phyloP scores from a whole-genome alignment of 2,329 filamentous ascomycete species.

The Daldinia eschscholtzii region DNA sequence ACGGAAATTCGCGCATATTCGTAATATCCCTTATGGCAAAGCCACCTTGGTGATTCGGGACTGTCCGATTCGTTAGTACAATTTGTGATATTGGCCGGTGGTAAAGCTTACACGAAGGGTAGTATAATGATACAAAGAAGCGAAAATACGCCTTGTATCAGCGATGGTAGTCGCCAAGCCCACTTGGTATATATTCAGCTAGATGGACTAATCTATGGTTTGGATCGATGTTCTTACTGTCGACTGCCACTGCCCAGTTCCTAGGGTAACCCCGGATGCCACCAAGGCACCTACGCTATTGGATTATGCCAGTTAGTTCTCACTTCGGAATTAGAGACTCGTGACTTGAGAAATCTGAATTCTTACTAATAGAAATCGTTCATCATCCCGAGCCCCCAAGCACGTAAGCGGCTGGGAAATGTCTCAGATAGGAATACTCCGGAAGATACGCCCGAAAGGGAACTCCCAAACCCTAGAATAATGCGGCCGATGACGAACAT shows the following conservation, averaged over 20 bases:
- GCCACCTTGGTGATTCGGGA: slow-evolving; percentile 61
- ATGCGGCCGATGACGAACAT: slow-evolving; percentile 65
- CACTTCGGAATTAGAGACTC: too few species aligned
- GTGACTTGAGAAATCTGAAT: background rate
- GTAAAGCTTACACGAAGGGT: slow-evolving; percentile 55
- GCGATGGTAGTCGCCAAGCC: slow-evolving; percentile 61
- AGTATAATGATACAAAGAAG: slow-evolving; percentile 58
- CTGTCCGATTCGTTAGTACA: slow-evolving; percentile 24
- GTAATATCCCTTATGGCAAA: slow-evolving; percentile 56
- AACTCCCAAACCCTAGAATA: slow-evolving; percentile 61
- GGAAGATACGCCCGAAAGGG: slow-evolving; percentile 58
- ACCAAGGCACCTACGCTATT: slow-evolving; percentile 55
- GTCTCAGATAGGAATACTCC: slow-evolving; percentile 64
- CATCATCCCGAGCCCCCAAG: slow-evolving; percentile 48
- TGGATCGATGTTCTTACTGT: slow-evolving; percentile 47
- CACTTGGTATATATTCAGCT: slow-evolving; percentile 46
- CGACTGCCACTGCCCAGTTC: slow-evolving; percentile 57
- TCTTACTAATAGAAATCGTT: slow-evolving; percentile 52
- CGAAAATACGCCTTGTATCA: slow-evolving; percentile 57
- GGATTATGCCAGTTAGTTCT: background rate
- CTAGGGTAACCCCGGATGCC: slow-evolving; percentile 60
- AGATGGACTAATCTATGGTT: background rate
- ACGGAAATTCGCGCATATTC: slow-evolving; percentile 57
- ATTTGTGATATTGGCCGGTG: background rate
- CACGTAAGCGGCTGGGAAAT: slow-evolving; percentile 59